phyloP scores from a whole-genome alignment of 108 stramenopile species.

The Cyclotella baltica region DNA sequence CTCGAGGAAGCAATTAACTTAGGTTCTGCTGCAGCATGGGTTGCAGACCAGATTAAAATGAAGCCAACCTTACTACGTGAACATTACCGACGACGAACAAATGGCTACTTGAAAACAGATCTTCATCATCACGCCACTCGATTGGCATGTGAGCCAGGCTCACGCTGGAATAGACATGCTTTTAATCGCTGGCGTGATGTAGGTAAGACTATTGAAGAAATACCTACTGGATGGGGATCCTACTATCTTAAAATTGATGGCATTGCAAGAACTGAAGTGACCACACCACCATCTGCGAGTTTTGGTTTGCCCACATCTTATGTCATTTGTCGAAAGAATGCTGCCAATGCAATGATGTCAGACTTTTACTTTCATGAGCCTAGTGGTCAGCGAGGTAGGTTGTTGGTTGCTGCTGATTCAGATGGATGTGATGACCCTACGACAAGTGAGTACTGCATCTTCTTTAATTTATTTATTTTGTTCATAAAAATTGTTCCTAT shows the following conservation, averaged over 20 bases:
- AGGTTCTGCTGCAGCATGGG: conserved; percentile 26
- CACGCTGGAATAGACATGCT: conserved; percentile 40
- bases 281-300: conserved; percentile 4
- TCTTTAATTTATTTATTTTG: not conserved
- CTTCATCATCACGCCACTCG: conserved; percentile 17
- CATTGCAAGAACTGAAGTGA: conserved; percentile 33
- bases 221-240: conserved; percentile 9
- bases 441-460: not conserved
- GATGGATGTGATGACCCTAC: not conserved
- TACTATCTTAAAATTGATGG: conserved; percentile 35
- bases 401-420: conserved; percentile 15
- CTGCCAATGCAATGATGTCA: not conserved
- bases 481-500: no score
- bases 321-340: conserved; percentile 9
- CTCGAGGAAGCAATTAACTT: conserved; percentile 20
- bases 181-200: conserved; percentile 43
- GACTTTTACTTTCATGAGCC: conserved; percentile 5
- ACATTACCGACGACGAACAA: conserved; percentile 33
- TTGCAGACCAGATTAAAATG: conserved; percentile 25
- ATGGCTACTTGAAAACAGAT: conserved; percentile 22
- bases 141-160: conserved; percentile 31
- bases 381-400: not conserved
- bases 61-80: conserved; percentile 19
- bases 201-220: conserved; percentile 31
- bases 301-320: not conserved